Evolutionary conservation across 768 basidiomycete species (phyloP), one percentile per base, ranked within the genome.

Genomic region (Macrolepiota dolichaula): DNA sequence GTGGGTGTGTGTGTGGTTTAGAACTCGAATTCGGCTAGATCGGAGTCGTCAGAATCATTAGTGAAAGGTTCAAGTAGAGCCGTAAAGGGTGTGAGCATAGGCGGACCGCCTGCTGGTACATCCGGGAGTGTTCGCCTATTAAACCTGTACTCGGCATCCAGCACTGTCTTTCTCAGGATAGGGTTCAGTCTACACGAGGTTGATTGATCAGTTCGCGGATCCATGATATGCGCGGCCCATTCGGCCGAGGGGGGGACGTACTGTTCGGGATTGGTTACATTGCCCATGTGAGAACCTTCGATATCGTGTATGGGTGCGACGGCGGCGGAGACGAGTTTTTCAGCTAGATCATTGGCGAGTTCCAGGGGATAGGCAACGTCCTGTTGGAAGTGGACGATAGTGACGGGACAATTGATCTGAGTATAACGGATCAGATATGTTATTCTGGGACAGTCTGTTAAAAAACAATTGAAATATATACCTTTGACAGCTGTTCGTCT

Each of bases 311-410:
- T 67, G 2, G 62, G 46, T 3, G 62, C 22, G 1, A 71, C 65
- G 2, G 69, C 69, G 9, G 67, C 69, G 4, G 62, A 51, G 11
- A 55, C 37, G n/a, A 77, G 59, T 1, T 56, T 19, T 4, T 51
- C 37, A 13, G 59, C 61, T 3, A 74, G 64, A 1, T 67, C 67
- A 42, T 72, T 47, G 4, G 71, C 63, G 24, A 55, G 37, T 38
- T 70, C 65, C 3, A 64, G 7, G 1, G 68, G 53, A 58, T 77
- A 77, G 9, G 69, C 73, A 27, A 76, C 61, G 59, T 74, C 72
- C 7, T 70, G 68, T 12, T 56, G 50, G 59, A 71, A 71, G 44
- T 73, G 70, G 11, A 77, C 68, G 37, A 77, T 62, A n/a, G 59
- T 52, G 11, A 74, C 66, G 0, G 72, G 70, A 22, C 71, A 72